These are phyloP conservation scores for Aureoboletus auriporus DNA, from an alignment of 768 basidiomycete genomes.

Conservation along the genomic window DNA sequence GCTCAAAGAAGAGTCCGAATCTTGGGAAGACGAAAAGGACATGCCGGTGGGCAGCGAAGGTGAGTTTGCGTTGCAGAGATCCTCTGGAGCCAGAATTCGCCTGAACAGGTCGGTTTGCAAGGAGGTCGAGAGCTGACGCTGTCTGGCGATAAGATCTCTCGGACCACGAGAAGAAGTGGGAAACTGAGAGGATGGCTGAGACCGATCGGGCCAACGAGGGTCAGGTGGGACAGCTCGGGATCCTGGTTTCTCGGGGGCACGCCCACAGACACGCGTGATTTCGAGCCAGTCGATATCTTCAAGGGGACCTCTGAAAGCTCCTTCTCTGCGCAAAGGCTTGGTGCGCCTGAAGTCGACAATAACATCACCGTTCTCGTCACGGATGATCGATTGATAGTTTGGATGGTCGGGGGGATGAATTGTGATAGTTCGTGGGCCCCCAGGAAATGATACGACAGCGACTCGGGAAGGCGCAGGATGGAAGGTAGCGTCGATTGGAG, in stretches of 20 bases:
- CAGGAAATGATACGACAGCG: slow-evolving; percentile 17
- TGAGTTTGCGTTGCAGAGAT: neutral
- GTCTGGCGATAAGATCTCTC: slow-evolving; percentile 6
- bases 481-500: neutral
- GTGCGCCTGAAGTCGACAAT: slow-evolving; percentile 8
- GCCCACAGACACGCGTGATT: slow-evolving; percentile 11
- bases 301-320: slow-evolving; percentile 14
- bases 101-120: slow-evolving; percentile 10
- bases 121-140: slow-evolving; percentile 2
- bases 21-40: slow-evolving; percentile 1
- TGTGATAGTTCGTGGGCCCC: slow-evolving; percentile 19
- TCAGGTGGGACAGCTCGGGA: neutral
- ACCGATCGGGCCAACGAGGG: slow-evolving; percentile 11
- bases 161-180: neutral
- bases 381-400: slow-evolving; percentile 9
- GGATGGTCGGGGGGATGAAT: slow-evolving; percentile 18
- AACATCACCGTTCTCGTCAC: slow-evolving; percentile 14
- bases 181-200: neutral
- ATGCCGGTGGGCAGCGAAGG: neutral
- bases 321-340: slow-evolving; percentile 17
- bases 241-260: slow-evolving; percentile 4
- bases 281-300: slow-evolving; percentile 6
- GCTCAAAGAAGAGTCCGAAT: neutral
- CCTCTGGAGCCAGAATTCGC: slow-evolving; percentile 3
- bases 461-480: neutral